phyloP scores from a whole-genome alignment of 805 yeast species.

The Metschnikowia bowlesiae region DNA sequence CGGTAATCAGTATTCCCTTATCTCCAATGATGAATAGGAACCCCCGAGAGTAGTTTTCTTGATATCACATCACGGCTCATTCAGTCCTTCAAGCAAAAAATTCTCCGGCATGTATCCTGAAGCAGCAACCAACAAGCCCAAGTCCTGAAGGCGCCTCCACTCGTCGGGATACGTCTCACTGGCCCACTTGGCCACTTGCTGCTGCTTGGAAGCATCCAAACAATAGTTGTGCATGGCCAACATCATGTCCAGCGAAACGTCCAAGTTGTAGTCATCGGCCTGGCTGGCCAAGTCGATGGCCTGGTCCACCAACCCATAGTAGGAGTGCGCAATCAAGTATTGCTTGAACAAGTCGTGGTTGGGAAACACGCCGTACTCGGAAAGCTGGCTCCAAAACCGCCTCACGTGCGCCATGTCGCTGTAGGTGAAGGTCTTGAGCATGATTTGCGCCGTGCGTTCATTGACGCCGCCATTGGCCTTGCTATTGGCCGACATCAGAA shows the following conservation, averaged over 20 bases:
- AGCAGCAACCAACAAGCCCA: constrained; percentile 26
- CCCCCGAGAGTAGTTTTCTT: too few species aligned
- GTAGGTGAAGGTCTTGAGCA: constrained; percentile 59
- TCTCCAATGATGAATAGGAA: too few species aligned
- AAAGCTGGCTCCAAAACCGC: constrained; percentile 57
- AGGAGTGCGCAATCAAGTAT: constrained; percentile 65
- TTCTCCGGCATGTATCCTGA: constrained; percentile 28
- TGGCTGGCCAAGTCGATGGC: constrained; percentile 51
- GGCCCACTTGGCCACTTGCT: constrained; percentile 33
- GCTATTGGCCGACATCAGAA: constrained; percentile 52
- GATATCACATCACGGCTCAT: background rate
- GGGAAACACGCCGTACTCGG: constrained; percentile 50
- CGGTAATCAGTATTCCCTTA: too few species aligned
- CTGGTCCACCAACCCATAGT: constrained; percentile 53
- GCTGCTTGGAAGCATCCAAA: constrained; percentile 26
- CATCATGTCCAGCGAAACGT: constrained; percentile 42
- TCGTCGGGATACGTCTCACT: constrained; percentile 18
- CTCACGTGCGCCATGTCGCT: constrained; percentile 53
- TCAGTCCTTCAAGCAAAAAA: constrained; percentile 22
- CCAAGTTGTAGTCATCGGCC: constrained; percentile 45
- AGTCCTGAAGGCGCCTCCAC: constrained; percentile 25
- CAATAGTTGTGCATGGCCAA: constrained; percentile 46
- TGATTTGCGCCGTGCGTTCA: constrained; percentile 59
- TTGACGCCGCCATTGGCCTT: constrained; percentile 46
- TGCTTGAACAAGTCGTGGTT: constrained; percentile 51